Evolutionary conservation across 805 yeast genomes (phyloP).

Genomic region (Ogataea trehaloabstinens): DNA sequence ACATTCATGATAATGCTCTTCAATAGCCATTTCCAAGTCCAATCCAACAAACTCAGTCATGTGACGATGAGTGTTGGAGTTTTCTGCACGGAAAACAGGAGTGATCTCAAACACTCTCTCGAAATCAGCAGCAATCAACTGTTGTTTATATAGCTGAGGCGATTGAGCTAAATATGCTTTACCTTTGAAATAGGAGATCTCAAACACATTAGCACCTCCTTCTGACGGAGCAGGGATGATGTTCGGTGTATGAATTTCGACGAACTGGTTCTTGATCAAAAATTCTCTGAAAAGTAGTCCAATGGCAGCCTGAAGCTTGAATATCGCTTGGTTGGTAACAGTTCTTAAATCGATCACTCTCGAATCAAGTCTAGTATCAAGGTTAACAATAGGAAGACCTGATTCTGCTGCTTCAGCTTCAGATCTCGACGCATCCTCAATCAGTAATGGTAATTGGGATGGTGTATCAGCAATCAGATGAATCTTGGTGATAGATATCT

Average conservation of each 20-base stretch:
- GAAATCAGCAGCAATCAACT: slow-evolving; percentile 96
- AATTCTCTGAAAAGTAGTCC: slow-evolving; percentile 87
- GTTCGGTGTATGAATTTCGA: slow-evolving; percentile 96
- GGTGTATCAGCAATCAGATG: slow-evolving; percentile 85
- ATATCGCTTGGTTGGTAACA: slow-evolving; percentile 94
- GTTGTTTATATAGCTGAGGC: slow-evolving; percentile 97
- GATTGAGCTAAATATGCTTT: slow-evolving; percentile 95
- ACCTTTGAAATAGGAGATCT: slow-evolving; percentile 87
- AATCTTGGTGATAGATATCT: slow-evolving; percentile 73
- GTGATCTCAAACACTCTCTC: slow-evolving; percentile 95
- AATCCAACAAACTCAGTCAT: slow-evolving; percentile 98
- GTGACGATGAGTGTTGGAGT: slow-evolving; percentile 98
- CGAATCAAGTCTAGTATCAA: slow-evolving; percentile 92
- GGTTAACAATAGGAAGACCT: slow-evolving; percentile 89
- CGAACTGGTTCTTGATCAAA: slow-evolving; percentile 62
- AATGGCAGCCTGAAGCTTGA: slow-evolving; percentile 90
- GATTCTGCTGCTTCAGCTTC: slow-evolving; percentile 92
- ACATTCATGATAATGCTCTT: slow-evolving; percentile 96
- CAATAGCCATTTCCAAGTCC: slow-evolving; percentile 97
- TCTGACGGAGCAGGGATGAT: slow-evolving; percentile 93
- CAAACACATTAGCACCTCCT: slow-evolving; percentile 97
- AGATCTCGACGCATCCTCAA: slow-evolving; percentile 95
- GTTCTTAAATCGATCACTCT: slow-evolving; percentile 97
- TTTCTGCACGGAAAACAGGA: slow-evolving; percentile 98
- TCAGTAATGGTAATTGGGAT: slow-evolving; percentile 84